Conservation (phyloP, 1,284 basidiomycete genomes). For the Microbotryum silenes-acaulis region DNA sequence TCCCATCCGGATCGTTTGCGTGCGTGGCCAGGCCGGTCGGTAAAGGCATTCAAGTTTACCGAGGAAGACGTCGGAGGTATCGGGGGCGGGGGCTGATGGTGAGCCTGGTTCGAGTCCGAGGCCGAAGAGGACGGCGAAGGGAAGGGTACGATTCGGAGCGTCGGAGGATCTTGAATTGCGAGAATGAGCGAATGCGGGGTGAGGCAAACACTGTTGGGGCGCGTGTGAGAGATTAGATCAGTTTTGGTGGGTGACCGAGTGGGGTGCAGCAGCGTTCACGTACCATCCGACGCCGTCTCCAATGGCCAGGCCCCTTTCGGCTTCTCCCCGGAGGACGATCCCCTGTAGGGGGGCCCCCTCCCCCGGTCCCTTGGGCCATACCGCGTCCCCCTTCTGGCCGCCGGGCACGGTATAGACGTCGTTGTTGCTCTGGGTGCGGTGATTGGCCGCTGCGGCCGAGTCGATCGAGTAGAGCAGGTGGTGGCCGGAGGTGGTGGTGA, state of each 20-base stretch:
- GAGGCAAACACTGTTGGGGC: conserved; percentile 20
- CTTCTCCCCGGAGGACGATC: conserved; percentile 12
- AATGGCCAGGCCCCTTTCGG: conserved; percentile 16
- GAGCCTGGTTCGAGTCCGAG: neutral
- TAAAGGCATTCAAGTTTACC: conserved; percentile 3
- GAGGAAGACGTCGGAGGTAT: conserved; percentile 7
- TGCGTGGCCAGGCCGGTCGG: conserved; percentile 1
- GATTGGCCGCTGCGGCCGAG: neutral
- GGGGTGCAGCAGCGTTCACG: neutral
- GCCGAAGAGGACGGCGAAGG: neutral
- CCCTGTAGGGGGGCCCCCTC: conserved; percentile 20
- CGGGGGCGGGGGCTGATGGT: neutral
- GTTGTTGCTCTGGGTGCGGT: neutral
- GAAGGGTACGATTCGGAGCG: conserved; percentile 31
- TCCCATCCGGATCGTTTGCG: conserved; percentile 21
- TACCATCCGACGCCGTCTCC: conserved; percentile 27
- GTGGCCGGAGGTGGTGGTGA: conserved; percentile 27
- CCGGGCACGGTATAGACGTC: conserved; percentile 26
- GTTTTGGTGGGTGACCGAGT: too few species aligned
- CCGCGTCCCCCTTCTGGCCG: conserved; percentile 7
- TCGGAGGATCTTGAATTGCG: conserved; percentile 30
- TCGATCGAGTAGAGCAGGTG: conserved; percentile 24
- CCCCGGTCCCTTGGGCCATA: conserved; percentile 23
- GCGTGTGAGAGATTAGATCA: neutral
- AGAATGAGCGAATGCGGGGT: conserved; percentile 27